Conservation (phyloP, 352 stramenopile genomes). For the Aphanomyces euteiches region DNA sequence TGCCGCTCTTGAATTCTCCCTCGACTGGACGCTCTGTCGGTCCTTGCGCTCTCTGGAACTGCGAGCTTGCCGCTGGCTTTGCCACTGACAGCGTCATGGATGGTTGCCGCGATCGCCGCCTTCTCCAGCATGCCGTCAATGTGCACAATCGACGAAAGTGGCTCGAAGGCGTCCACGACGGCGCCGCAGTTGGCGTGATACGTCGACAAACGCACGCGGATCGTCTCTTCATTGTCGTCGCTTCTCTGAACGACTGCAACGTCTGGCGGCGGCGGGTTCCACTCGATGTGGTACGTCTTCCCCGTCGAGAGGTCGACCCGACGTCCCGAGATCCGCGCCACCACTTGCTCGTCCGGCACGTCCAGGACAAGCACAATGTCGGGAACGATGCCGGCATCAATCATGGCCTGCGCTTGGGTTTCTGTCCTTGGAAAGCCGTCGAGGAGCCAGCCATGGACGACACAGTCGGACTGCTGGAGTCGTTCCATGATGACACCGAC, state of each 20-base stretch:
- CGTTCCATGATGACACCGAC: constrained; percentile 61
- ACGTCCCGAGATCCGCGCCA: constrained; percentile 94
- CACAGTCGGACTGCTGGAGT: constrained; percentile 73
- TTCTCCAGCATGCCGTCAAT: constrained; percentile 39
- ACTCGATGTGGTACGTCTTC: constrained; percentile 96
- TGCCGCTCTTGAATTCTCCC: background rate
- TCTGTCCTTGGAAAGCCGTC: constrained; percentile 89
- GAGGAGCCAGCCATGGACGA: constrained; percentile 80
- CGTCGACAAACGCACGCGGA: constrained; percentile 82
- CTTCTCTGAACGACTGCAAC: constrained; percentile 77
- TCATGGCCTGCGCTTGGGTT: constrained; percentile 76
- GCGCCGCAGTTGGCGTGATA: constrained; percentile 77
- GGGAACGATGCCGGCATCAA: constrained; percentile 72
- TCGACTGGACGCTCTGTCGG: background rate
- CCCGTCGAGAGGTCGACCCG: constrained; percentile 92
- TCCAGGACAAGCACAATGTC: constrained; percentile 92
- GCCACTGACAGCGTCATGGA: constrained; percentile 24
- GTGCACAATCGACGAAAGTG: constrained; percentile 23
- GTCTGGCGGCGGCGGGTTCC: constrained; percentile 86
- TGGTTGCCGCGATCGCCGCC: constrained; percentile 40
- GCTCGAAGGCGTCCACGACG: constrained; percentile 46
- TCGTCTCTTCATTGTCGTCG: constrained; percentile 91
- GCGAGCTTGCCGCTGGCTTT: background rate
- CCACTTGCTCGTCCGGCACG: constrained; percentile 93
- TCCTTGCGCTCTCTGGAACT: background rate